Conservation (phyloP, 2,329 filamentous ascomycete species). For the Phaeoacremonium minimum region DNA sequence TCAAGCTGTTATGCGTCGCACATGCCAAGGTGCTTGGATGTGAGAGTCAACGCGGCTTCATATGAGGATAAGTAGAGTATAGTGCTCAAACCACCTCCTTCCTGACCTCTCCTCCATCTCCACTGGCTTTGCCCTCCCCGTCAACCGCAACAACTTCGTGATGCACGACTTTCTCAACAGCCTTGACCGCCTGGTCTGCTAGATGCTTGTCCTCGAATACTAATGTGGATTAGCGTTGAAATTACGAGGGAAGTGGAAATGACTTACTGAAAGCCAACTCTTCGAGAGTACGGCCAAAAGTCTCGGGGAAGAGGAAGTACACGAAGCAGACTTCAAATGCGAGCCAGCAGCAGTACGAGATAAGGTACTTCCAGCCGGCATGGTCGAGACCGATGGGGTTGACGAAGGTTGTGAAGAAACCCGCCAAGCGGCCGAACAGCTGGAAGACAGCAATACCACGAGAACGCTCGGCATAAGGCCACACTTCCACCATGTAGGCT, state of each 20-base stretch:
- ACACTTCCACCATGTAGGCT: constrained; percentile 27
- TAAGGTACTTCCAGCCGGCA: constrained; percentile 23
- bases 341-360: constrained; percentile 25
- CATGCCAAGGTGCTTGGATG: too few relatives aligned
- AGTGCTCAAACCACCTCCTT: too few relatives aligned
- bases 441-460: constrained; percentile 26
- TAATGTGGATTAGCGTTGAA: too few relatives aligned
- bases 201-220: constrained; percentile 9
- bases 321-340: constrained; percentile 18
- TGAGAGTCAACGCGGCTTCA: too few relatives aligned
- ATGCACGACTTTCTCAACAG: constrained; percentile 6
- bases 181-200: constrained; percentile 7
- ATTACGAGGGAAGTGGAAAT: neutral
- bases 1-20: too few relatives aligned
- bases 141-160: constrained; percentile 2
- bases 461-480: constrained; percentile 21
- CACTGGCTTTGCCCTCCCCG: too few relatives aligned
- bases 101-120: too few relatives aligned
- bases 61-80: too few relatives aligned
- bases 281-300: constrained; percentile 19
- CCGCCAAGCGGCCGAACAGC: constrained; percentile 21
- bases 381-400: constrained; percentile 23
- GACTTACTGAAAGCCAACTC: constrained; percentile 20
- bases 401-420: constrained; percentile 24
- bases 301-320: constrained; percentile 22